Conservation (phyloP, 1,284 basidiomycete genomes). For the Takashimella koratensis region DNA sequence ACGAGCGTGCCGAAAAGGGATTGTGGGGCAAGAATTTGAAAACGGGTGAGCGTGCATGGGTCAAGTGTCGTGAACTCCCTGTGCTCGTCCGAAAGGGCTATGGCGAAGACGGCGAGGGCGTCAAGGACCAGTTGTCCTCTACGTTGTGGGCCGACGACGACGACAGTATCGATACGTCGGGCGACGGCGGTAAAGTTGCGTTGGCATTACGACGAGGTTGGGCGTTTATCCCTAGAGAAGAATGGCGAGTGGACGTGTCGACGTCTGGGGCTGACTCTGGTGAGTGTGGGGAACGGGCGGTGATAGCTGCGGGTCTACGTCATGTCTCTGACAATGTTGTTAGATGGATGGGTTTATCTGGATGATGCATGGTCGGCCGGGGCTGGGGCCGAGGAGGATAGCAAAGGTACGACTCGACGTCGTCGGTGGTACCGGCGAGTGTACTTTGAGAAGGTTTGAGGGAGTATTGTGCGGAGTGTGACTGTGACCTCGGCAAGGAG, state of each 20-base stretch:
- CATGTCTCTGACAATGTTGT: too few relatives aligned
- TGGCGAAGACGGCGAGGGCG: slow-evolving; percentile 42
- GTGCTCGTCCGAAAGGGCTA: slow-evolving; percentile 36
- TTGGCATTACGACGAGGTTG: slow-evolving; percentile 40
- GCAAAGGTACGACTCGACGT: slow-evolving; percentile 8
- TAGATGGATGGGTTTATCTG: background rate
- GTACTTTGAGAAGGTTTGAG: slow-evolving; percentile 2
- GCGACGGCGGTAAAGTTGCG: slow-evolving; percentile 27
- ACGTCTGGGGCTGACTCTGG: slow-evolving; percentile 45
- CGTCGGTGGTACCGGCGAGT: slow-evolving; percentile 18
- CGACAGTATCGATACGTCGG: slow-evolving; percentile 3
- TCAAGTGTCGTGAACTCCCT: slow-evolving; percentile 33
- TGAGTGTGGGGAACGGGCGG: too few relatives aligned
- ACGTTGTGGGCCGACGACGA: slow-evolving; percentile 25
- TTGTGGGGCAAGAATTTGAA: slow-evolving; percentile 17
- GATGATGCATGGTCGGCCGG: background rate
- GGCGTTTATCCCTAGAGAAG: slow-evolving; percentile 44
- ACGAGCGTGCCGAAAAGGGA: slow-evolving; percentile 44
- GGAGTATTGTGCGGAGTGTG: background rate
- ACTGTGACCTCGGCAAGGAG: too few relatives aligned
- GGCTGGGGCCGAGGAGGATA: slow-evolving; percentile 5
- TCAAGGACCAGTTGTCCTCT: slow-evolving; percentile 4
- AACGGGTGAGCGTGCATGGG: slow-evolving; percentile 12
- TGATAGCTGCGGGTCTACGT: too few relatives aligned
- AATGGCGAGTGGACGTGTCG: slow-evolving; percentile 46